Evolutionary conservation across 306 rosid genomes (phyloP).

Genomic region (Astragalus glycyphyllos): DNA sequence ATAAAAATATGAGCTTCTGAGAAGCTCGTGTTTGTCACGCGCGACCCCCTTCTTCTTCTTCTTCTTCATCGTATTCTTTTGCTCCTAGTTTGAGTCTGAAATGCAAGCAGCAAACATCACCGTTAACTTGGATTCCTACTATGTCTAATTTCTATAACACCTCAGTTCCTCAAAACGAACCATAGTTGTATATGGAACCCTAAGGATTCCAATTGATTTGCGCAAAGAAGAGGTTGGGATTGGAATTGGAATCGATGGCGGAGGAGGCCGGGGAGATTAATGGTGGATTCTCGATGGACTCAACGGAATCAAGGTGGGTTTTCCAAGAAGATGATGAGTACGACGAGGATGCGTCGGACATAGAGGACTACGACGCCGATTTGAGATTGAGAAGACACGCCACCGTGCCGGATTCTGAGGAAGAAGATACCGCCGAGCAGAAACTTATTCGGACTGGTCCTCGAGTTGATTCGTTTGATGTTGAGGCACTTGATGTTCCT

Average conservation of each 20-base stretch:
- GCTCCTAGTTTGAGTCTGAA: not conserved
- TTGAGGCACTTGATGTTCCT: conserved; percentile 96
- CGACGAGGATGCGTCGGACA: conserved; percentile 47
- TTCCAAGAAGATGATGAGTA: conserved; percentile 51
- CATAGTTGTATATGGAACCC: not conserved
- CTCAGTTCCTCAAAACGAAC: not conserved
- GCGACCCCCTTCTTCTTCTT: too few relatives aligned
- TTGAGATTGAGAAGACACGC: conserved; percentile 23
- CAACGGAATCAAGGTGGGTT: conserved; percentile 59
- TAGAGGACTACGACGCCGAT: conserved; percentile 46
- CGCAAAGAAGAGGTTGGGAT: not conserved
- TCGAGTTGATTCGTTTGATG: conserved; percentile 92
- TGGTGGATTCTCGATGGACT: conserved; percentile 53
- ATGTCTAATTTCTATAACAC: not conserved
- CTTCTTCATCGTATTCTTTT: too few relatives aligned
- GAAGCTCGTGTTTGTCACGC: too few relatives aligned
- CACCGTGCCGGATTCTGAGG: conserved; percentile 68
- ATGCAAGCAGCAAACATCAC: not conserved
- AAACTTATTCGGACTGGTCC: conserved; percentile 94
- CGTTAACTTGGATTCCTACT: not conserved
- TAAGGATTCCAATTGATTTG: conserved; percentile 15
- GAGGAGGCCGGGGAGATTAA: conserved; percentile 49
- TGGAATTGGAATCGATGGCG: conserved; percentile 31
- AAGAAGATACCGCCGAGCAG: conserved; percentile 84
- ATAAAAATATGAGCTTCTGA: too few relatives aligned